Evolutionary conservation across 1,139 yeast genomes (phyloP).

Genomic region (Zygosaccharomyces sapae): DNA sequence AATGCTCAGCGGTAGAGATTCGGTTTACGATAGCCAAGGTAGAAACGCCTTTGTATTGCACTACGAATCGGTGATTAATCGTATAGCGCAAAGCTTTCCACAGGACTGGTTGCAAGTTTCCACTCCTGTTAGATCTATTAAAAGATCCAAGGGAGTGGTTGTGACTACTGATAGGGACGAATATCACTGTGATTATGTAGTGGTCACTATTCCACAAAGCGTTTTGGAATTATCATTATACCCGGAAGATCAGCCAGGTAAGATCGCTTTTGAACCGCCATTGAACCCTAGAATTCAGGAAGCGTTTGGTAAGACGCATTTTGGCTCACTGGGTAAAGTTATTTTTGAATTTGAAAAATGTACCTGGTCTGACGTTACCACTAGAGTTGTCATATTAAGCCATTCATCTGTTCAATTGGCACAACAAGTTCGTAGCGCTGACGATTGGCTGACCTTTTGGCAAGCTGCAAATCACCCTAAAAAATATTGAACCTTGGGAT

Average conservation of each 20-base stretch:
- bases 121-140: conserved; percentile 47
- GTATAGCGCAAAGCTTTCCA: conserved; percentile 44
- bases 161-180: conserved; percentile 35
- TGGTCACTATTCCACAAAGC: conserved; percentile 77
- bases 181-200: conserved; percentile 47
- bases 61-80: conserved; percentile 49
- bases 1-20: conserved; percentile 60
- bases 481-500: conserved; percentile 40
- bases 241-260: conserved; percentile 33
- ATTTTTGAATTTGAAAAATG: conserved; percentile 62
- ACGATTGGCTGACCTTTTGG: conserved; percentile 16
- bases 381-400: conserved; percentile 26
- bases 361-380: conserved; percentile 56
- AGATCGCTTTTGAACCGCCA: conserved; percentile 55
- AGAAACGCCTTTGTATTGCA: conserved; percentile 63
- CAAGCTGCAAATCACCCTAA: conserved; percentile 4
- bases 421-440: conserved; percentile 18
- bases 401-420: conserved; percentile 20
- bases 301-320: conserved; percentile 51
- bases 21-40: conserved; percentile 66
- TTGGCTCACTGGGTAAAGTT: conserved; percentile 75
- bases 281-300: conserved; percentile 47
- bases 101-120: conserved; percentile 41
- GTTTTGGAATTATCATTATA: conserved; percentile 43
- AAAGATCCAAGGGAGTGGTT: conserved; percentile 27